Percentiles rank a stretch among this genome's conserved stretches.
Evolutionary conservation across 1,284 basidiomycete species (phyloP).

Genomic region (Malassezia obtusa): DNA sequence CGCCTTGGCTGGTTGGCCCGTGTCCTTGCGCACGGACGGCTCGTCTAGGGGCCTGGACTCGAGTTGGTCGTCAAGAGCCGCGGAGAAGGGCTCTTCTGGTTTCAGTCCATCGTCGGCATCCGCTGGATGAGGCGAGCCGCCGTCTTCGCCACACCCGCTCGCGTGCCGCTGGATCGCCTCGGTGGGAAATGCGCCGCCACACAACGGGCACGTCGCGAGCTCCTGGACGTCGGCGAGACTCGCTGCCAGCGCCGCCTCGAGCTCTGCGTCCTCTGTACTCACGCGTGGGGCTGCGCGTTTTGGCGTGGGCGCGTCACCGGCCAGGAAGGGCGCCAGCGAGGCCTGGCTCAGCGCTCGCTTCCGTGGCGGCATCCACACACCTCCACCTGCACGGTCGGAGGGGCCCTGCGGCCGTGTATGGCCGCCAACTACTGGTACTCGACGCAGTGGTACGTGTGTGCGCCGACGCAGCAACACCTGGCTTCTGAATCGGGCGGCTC

Average conservation of each 20-base stretch:
- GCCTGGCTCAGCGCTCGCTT: neutral
- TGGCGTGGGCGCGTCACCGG: neutral
- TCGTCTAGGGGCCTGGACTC: no score
- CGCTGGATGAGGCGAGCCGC: no score
- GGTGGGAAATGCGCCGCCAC: neutral
- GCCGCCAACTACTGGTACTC: slow-evolving; percentile 19
- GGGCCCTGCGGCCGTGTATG: slow-evolving; percentile 2
- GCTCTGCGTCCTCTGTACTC: neutral
- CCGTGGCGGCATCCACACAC: neutral
- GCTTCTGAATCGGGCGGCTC: slow-evolving; percentile 32
- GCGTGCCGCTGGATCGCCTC: slow-evolving; percentile 1
- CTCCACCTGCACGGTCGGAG: neutral
- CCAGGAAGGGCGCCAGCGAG: neutral
- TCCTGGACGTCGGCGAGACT: neutral
- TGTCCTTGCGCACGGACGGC: no score
- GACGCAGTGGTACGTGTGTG: slow-evolving; percentile 9
- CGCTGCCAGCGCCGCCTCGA: neutral
- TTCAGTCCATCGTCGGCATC: neutral
- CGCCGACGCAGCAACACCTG: slow-evolving; percentile 33
- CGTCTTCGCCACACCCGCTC: neutral
- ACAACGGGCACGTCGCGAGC: neutral
- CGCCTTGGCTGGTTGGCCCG: no score
- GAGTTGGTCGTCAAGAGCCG: no score
- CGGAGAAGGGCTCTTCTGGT: no score
- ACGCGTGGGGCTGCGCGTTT: no score